These are phyloP conservation scores for Rheum nobile DNA, from an alignment of 148 eudicot species.

Conservation along the genomic window DNA sequence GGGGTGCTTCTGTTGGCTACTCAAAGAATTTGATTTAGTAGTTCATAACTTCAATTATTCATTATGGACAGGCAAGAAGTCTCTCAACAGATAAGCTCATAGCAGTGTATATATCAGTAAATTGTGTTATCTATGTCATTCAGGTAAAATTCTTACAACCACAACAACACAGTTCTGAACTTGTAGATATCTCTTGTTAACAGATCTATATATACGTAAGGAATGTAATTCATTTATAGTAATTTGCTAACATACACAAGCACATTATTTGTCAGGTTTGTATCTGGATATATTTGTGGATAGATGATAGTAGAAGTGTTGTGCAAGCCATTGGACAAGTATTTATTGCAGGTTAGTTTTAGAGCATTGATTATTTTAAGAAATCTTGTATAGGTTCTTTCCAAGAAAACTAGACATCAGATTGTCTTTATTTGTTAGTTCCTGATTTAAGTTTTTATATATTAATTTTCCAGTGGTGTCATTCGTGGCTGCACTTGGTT, in stretches of 20 bases:
- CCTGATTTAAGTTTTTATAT: background rate
- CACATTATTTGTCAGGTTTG: slow-evolving; percentile 30
- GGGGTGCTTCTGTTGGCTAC: background rate
- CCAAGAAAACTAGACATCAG: background rate
- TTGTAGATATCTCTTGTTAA: background rate
- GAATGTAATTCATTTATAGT: background rate
- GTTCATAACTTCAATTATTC: background rate
- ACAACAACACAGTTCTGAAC: background rate
- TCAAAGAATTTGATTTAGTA: background rate
- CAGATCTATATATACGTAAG: background rate
- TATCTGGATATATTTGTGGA: slow-evolving; percentile 70
- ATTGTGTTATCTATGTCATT: slow-evolving; percentile 49
- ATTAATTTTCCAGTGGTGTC: slow-evolving; percentile 36
- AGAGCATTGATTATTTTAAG: background rate
- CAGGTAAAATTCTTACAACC: slow-evolving; percentile 35
- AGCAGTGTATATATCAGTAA: slow-evolving; percentile 44
- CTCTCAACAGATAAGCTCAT: slow-evolving; percentile 72
- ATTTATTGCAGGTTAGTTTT: slow-evolving; percentile 62
- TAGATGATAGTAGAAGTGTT: slow-evolving; percentile 39
- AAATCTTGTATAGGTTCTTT: background rate
- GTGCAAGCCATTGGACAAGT: slow-evolving; percentile 59
- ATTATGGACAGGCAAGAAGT: slow-evolving; percentile 62
- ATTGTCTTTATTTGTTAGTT: background rate
- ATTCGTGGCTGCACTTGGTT: slow-evolving; percentile 44
- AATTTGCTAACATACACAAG: background rate